Percentiles rank a stretch among this genome's conserved stretches.
phyloP scores from a whole-genome alignment of 768 basidiomycete species.

The Xerocomellus intermedius region DNA sequence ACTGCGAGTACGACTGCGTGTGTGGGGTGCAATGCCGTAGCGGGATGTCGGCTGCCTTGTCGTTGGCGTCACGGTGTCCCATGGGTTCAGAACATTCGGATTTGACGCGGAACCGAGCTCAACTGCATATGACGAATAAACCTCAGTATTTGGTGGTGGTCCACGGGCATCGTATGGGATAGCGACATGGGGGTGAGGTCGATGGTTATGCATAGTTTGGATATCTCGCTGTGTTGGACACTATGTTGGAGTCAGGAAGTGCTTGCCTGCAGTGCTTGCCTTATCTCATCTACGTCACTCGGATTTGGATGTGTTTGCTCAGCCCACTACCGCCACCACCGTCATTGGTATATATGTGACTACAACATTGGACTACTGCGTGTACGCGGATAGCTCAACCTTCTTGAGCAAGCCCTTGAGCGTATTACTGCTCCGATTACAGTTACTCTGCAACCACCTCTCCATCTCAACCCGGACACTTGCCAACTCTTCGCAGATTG shows the following conservation, averaged over 20 bases:
- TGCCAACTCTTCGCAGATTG: conserved; percentile 67
- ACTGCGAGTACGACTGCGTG: conserved; percentile 40
- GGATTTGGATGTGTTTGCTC: conserved; percentile 19
- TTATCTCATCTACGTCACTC: conserved; percentile 23
- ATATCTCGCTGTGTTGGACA: neutral
- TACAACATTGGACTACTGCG: conserved; percentile 12
- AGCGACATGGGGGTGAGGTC: conserved; percentile 35
- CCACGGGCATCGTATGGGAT: conserved; percentile 39
- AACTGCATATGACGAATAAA: conserved; percentile 32
- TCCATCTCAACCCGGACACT: conserved; percentile 80
- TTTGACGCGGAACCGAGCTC: conserved; percentile 27
- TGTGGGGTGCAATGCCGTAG: conserved; percentile 21
- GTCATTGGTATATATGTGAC: no score
- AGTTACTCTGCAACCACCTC: conserved; percentile 80
- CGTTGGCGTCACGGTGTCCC: conserved; percentile 32
- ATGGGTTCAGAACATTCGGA: conserved; percentile 33
- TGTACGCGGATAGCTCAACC: conserved; percentile 57
- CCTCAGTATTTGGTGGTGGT: conserved; percentile 29
- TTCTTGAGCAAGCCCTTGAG: conserved; percentile 83
- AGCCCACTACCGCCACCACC: no score
- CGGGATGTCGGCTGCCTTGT: conserved; percentile 23
- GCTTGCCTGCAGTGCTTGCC: neutral
- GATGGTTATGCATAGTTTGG: conserved; percentile 28
- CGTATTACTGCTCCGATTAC: conserved; percentile 79
- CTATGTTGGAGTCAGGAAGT: neutral